A percentile compares a stretch with the other conserved stretches of the same genome.
Evolutionary conservation across 140 eudicot species (phyloP).

Genomic region (Oenanthe javanica): DNA sequence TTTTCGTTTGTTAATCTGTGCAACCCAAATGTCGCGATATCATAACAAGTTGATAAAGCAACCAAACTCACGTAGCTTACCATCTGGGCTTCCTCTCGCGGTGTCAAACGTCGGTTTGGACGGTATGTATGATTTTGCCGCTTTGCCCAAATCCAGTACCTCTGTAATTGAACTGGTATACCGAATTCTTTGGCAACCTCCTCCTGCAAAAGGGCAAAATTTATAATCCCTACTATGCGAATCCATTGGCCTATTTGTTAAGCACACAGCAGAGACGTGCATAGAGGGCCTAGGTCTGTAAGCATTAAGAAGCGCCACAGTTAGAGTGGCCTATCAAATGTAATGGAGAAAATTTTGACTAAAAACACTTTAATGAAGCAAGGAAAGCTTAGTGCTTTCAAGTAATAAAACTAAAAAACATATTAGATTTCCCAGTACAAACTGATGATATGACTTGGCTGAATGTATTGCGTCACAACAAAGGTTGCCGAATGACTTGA

Average conservation of each 20-base stretch:
- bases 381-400: too few relatives aligned
- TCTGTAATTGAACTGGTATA: slow-evolving; percentile 78
- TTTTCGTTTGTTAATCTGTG: not conserved
- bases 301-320: not conserved
- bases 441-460: too few relatives aligned
- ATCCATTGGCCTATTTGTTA: not conserved
- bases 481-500: too few relatives aligned
- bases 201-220: slow-evolving; percentile 38
- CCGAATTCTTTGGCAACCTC: slow-evolving; percentile 87
- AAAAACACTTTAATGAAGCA: too few relatives aligned
- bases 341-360: too few relatives aligned
- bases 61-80: slow-evolving; percentile 28
- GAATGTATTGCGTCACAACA: too few relatives aligned
- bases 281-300: not conserved
- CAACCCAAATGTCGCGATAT: not conserved
- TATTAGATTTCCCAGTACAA: too few relatives aligned
- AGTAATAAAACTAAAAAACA: too few relatives aligned
- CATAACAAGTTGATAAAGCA: not conserved
- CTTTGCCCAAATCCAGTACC: slow-evolving; percentile 95
- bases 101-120: slow-evolving; percentile 77
- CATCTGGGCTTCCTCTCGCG: slow-evolving; percentile 72
- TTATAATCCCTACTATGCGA: not conserved
- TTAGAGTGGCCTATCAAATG: not conserved
- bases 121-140: slow-evolving; percentile 85
- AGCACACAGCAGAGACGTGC: not conserved